phyloP scores from a whole-genome alignment of 768 basidiomycete species.

The Suillus clintonianus region DNA sequence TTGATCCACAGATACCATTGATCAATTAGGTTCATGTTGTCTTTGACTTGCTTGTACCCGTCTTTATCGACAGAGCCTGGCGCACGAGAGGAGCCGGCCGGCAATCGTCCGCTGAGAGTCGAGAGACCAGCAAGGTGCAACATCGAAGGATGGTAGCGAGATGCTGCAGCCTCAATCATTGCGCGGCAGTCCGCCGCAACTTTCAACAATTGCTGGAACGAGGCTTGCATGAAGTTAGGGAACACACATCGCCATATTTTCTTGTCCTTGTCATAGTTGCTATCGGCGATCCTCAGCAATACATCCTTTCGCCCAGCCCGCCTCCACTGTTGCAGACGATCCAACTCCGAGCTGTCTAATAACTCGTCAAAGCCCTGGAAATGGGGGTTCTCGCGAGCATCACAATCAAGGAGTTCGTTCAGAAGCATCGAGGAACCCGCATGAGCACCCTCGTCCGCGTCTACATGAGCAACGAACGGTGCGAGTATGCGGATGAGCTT shows the following conservation, averaged over 20 bases:
- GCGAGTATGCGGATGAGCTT: slow-evolving; percentile 64
- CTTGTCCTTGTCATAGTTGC: slow-evolving; percentile 63
- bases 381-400: slow-evolving; percentile 44
- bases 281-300: slow-evolving; percentile 71
- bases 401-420: slow-evolving; percentile 57
- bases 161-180: slow-evolving; percentile 63
- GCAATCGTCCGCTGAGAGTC: slow-evolving; percentile 44
- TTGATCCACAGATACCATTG: slow-evolving; percentile 89
- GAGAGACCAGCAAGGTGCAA: slow-evolving; percentile 74
- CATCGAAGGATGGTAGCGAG: slow-evolving; percentile 72
- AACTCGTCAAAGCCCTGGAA: slow-evolving; percentile 68
- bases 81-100: slow-evolving; percentile 37
- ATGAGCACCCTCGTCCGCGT: slow-evolving; percentile 30
- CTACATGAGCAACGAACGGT: slow-evolving; percentile 47
- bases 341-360: slow-evolving; percentile 59
- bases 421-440: slow-evolving; percentile 39
- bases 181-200: slow-evolving; percentile 59
- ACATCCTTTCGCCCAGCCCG: slow-evolving; percentile 56
- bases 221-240: slow-evolving; percentile 61
- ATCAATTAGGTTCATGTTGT: slow-evolving; percentile 60
- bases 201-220: slow-evolving; percentile 48
- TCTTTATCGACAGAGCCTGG: slow-evolving; percentile 49
- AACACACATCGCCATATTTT: slow-evolving; percentile 76
- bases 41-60: slow-evolving; percentile 51
- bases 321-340: slow-evolving; percentile 68